Evolutionary conservation across 805 yeast species (phyloP).

Genomic region (Metschnikowia kofuensis): DNA sequence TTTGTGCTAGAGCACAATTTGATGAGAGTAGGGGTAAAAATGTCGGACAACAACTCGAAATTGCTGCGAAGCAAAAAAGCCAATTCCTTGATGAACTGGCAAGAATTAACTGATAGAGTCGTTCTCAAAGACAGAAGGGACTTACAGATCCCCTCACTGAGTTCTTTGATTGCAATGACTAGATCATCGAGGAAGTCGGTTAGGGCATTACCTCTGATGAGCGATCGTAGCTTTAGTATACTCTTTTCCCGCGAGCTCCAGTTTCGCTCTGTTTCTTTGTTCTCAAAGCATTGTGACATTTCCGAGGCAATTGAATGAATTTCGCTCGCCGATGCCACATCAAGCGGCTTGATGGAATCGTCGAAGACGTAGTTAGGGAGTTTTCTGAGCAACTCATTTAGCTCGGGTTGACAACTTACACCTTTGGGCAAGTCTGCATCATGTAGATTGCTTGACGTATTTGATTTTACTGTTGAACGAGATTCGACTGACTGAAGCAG

Average conservation of each 20-base stretch:
- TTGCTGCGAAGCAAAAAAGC: slow-evolving; percentile 37
- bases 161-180: slow-evolving; percentile 24
- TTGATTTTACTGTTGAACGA: neutral
- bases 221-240: slow-evolving; percentile 54
- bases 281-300: slow-evolving; percentile 45
- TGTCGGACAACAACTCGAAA: slow-evolving; percentile 51
- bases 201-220: slow-evolving; percentile 57
- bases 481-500: neutral
- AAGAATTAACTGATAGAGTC: slow-evolving; percentile 71
- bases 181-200: slow-evolving; percentile 38
- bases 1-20: slow-evolving; percentile 61
- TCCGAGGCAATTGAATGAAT: slow-evolving; percentile 19
- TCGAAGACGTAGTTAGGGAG: slow-evolving; percentile 38
- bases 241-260: slow-evolving; percentile 74
- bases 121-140: slow-evolving; percentile 77
- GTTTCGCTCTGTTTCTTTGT: slow-evolving; percentile 82
- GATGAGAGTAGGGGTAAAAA: slow-evolving; percentile 45
- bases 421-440: neutral
- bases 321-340: slow-evolving; percentile 24
- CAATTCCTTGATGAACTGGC: slow-evolving; percentile 72
- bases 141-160: slow-evolving; percentile 58
- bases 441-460: neutral
- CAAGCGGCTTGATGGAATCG: slow-evolving; percentile 27
- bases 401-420: slow-evolving; percentile 1
- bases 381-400: neutral